Percentiles rank a stretch among this genome's conserved stretches.
Conservation (phyloP, 345 rosid genomes). For the Eucalyptus pauciflora region DNA sequence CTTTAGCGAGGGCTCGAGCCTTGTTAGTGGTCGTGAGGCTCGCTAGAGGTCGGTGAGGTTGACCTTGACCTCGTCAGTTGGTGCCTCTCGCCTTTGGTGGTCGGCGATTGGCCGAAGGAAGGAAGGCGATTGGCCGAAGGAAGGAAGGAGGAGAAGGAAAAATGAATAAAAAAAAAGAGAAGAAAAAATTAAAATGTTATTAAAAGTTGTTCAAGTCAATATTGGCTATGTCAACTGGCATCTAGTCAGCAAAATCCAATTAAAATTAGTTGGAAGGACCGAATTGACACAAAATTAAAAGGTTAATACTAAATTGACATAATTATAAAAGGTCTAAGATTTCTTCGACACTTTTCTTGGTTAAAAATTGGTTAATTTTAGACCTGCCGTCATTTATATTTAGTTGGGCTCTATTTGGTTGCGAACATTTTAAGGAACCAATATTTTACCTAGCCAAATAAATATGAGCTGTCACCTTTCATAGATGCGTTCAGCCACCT, state of each 20-base stretch:
- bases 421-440: not conserved
- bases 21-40: accelerated
- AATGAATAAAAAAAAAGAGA: accelerated
- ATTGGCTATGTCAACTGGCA: accelerated
- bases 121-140: accelerated
- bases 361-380: not conserved
- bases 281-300: no score
- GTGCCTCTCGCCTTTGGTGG: accelerated
- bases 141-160: no score
- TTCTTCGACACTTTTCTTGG: accelerated
- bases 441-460: not conserved
- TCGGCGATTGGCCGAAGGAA: accelerated
- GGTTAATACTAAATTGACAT: no score
- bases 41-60: accelerated
- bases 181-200: no score
- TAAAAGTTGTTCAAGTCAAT: accelerated
- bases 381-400: not conserved
- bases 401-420: not conserved
- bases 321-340: no score
- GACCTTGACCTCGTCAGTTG: accelerated
- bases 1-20: accelerated
- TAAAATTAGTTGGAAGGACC: accelerated
- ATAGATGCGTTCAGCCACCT: not conserved
- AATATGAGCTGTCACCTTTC: not conserved
- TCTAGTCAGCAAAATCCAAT: no score